A percentile compares a stretch with the other conserved stretches of the same genome.
Conservation (phyloP, 148 eudicot genomes). For the Rhododendron simsii region DNA sequence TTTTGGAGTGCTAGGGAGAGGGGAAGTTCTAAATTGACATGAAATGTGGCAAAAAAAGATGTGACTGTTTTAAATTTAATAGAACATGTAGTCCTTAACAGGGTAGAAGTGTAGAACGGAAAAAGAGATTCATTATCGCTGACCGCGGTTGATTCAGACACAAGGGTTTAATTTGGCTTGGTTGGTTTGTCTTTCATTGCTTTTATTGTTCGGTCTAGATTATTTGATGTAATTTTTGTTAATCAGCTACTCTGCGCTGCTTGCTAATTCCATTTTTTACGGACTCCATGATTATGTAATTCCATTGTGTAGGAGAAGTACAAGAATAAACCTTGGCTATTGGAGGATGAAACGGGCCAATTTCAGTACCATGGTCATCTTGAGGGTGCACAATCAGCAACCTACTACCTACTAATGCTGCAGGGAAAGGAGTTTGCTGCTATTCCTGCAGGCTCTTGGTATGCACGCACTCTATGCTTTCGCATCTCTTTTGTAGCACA, state of each 20-base stretch:
- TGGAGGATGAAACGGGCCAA: slow-evolving; percentile 97
- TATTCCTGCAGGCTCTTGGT: slow-evolving; percentile 97
- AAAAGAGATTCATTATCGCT: background rate
- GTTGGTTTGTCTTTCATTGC: background rate
- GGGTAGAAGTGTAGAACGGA: background rate
- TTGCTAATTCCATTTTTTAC: background rate
- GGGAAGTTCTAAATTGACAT: background rate
- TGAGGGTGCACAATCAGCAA: slow-evolving; percentile 83
- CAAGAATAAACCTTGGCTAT: slow-evolving; percentile 95
- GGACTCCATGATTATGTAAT: slow-evolving; percentile 6
- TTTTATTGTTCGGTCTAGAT: background rate
- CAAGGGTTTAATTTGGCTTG: background rate
- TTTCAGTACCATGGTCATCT: slow-evolving; percentile 77
- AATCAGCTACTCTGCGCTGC: background rate
- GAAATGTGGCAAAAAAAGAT: background rate
- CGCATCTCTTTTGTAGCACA: background rate
- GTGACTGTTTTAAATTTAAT: background rate
- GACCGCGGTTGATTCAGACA: background rate
- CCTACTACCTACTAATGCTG: slow-evolving; percentile 82
- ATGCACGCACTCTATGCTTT: slow-evolving; percentile 16
- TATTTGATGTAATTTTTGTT: background rate
- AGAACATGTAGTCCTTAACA: background rate
- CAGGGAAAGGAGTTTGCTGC: slow-evolving; percentile 94
- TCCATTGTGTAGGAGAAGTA: slow-evolving; percentile 59
- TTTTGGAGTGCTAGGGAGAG: background rate